Percentiles rank a stretch among this genome's conserved stretches.
Conservation (phyloP, 2,329 filamentous ascomycete genomes). For the Aaosphaeria pasadenensis region DNA sequence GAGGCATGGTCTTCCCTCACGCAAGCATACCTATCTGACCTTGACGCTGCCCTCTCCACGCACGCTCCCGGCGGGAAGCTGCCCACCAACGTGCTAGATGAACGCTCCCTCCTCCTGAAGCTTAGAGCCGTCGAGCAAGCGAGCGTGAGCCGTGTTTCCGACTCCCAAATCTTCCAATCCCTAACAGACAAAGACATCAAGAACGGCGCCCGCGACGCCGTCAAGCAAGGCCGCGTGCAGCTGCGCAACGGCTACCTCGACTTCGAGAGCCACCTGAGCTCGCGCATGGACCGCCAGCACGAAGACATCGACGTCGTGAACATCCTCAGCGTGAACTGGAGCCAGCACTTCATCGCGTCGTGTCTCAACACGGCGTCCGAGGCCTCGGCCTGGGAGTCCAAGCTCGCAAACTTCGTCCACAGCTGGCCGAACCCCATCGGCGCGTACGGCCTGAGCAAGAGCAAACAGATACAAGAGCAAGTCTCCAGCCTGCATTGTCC, state of each 20-base stretch:
- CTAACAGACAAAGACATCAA: constrained; percentile 31
- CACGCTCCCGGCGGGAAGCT: constrained; percentile 22
- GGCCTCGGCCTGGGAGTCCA: not conserved
- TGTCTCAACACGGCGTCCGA: constrained; percentile 14
- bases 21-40: constrained; percentile 42
- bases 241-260: constrained; percentile 36
- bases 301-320: constrained; percentile 13
- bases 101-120: constrained; percentile 36
- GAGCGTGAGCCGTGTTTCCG: constrained; percentile 40
- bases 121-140: constrained; percentile 38
- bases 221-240: constrained; percentile 28
- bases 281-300: not conserved
- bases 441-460: not conserved
- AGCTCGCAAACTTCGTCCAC: not conserved
- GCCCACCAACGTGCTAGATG: constrained; percentile 30
- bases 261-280: constrained; percentile 24
- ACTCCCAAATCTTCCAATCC: constrained; percentile 38
- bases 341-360: constrained; percentile 38
- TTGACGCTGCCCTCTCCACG: constrained; percentile 25
- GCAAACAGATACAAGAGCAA: not conserved
- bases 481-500: not conserved
- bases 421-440: not conserved
- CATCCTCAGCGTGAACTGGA: constrained; percentile 50
- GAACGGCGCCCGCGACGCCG: constrained; percentile 18
- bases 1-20: constrained; percentile 39